Base-by-base conservation (phyloP, 768 basidiomycete species). In the Mycena belliarum region DNA sequence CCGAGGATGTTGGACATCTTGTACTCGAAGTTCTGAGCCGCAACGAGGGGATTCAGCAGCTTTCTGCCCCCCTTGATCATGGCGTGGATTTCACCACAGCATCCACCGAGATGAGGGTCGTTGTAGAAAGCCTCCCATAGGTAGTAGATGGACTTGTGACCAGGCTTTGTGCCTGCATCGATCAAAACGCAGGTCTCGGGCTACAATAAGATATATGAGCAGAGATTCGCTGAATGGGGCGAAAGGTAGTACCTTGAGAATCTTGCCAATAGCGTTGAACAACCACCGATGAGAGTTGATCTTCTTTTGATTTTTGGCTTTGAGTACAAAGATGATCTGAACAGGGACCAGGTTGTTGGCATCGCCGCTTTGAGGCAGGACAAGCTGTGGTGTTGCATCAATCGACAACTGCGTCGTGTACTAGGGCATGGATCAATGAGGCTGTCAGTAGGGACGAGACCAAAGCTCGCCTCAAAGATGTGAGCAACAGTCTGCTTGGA, bases 351-450 rank as follows among this genome's bases (percentile, higher is more conserved):
- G 74, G 70, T 97, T 97, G 75, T 94, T 93, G 18, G 91, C 85
- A 66, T 97, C 93, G 33, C 92, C 89, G 14, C 85, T 82, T 67
- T 93, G 90, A 37, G 97, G 96, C 24, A 95, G 85, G 46, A 98
- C 89, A 35, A 98, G 82, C 67, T 93, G 90, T 0, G 95, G 95
- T 3, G 88, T 88, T 2, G 93, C 76, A 64, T 96, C 95, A 63
- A 99, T 88, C 0, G 94, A 96, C 21, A 99, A 81, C 70, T 97
- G 94, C 0, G 95, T 98, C 2, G 96, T 98, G 72, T 98, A 99
- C 92, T 97, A 40, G 4, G 25, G 25, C 25, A 41, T 15, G 35
- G 25, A 37, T 52, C 37, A 57, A 37, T 40, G 2, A 40, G 16
- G 20, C n/a, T 23, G 20, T 45, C 5, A 16, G 16, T 11, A 52